Evolutionary conservation across 1,284 basidiomycete genomes (phyloP), one percentile per base, ranked within the genome.

Genomic region (Moniliophthora roreri): DNA sequence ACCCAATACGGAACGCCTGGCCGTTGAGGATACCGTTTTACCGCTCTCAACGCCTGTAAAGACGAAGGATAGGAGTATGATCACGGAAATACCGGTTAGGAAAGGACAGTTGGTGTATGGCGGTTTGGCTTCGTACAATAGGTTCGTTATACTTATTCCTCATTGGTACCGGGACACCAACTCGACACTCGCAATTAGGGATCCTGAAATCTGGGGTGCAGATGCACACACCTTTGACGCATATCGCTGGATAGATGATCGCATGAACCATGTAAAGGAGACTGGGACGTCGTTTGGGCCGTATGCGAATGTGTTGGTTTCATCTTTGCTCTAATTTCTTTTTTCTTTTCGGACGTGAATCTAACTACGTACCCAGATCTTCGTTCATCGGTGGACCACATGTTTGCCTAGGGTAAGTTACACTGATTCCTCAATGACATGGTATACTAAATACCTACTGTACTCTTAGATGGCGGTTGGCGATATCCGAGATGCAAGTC

Each of bases 161-260:
- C 28, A 24, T 35, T 15, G 11, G 7, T 21, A 4, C 34, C 18
- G 10, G 16, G 2, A 13, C 20, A 7, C 28, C 13, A 23, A 23
- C 7, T 7, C 4, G n/a, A 7, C 28, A n/a, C n/a, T n/a, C 28
- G 28, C 4, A 20, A 20, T 47, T 53, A 55, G 26, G 39, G n/a
- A 40, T 42, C 48, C 18, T 20, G 13, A 21, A 21, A 46, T 60
- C 6, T 62, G 60, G 60, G 60, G 60, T n/a, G 4, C 42, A 18
- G 60, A 62, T 40, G 60, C 59, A 4, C 49, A 53, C 21, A 11
- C 47, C 23, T 62, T 60, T 46, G 57, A 51, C 18, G 53, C 60
- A 9, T 51, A 41, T 24, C 52, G 60, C 21, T 60, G 60, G 57
- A 34, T 60, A 2, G 38, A 53, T 11, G 39, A 36, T 9, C 52